These are phyloP conservation scores for Isatis lusitanica DNA, from an alignment of 441 rosid species.

Conservation along the genomic window DNA sequence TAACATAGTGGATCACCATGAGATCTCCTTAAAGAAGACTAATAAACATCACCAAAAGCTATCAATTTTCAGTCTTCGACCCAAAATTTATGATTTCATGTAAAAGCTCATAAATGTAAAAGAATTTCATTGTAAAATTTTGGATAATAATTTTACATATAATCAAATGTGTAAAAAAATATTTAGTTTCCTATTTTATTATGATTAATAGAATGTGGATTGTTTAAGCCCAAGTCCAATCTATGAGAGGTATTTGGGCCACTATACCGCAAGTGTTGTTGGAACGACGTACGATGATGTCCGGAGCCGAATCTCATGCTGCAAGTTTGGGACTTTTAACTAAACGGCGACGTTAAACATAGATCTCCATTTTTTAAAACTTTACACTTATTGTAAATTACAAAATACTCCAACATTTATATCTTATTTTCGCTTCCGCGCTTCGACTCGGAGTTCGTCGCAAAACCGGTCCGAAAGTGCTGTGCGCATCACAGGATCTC, in stretches of 20 bases:
- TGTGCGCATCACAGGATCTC: neutral
- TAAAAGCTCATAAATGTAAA: too few relatives aligned
- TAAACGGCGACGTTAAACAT: neutral
- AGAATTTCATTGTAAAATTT: too few relatives aligned
- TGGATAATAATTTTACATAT: too few relatives aligned
- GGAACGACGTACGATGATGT: neutral
- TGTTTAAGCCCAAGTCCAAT: neutral
- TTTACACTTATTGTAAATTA: neutral
- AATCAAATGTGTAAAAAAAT: too few relatives aligned
- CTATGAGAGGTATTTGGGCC: neutral
- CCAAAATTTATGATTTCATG: too few relatives aligned
- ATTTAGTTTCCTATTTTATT: too few relatives aligned
- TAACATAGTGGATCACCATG: too few relatives aligned
- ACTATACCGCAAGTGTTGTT: neutral
- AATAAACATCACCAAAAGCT: too few relatives aligned
- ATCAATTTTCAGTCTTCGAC: too few relatives aligned
- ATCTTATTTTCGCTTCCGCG: neutral
- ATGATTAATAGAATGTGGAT: neutral
- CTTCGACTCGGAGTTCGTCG: neutral
- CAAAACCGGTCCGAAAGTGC: neutral
- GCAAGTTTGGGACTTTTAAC: too few relatives aligned
- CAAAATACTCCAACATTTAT: neutral
- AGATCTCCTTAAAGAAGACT: too few relatives aligned
- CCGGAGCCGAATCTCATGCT: too few relatives aligned
- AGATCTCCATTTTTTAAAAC: neutral